Evolutionary conservation across 495 filamentous ascomycete species (phyloP).

Genomic region (Lindgomyces ingoldianus): DNA sequence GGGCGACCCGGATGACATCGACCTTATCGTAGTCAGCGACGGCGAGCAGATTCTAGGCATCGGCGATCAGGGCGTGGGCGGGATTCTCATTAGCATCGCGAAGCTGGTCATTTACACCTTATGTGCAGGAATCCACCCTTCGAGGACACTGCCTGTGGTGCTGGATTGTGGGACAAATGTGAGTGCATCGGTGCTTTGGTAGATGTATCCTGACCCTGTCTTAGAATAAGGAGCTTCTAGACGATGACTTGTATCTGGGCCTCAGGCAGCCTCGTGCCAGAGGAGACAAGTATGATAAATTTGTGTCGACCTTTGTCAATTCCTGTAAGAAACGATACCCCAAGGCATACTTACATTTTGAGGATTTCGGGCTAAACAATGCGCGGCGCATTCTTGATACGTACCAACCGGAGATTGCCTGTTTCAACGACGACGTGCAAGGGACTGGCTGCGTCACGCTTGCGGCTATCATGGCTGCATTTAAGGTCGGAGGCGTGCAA

Average conservation of each 20-base stretch:
- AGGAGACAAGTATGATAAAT: slow-evolving; percentile 75
- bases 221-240: slow-evolving; percentile 69
- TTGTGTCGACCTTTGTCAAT: slow-evolving; percentile 74
- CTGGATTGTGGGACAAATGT: slow-evolving; percentile 86
- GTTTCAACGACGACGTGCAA: slow-evolving; percentile 93
- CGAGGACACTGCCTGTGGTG: slow-evolving; percentile 75
- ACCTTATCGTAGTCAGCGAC: slow-evolving; percentile 88
- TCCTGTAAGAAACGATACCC: slow-evolving; percentile 69
- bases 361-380: slow-evolving; percentile 62
- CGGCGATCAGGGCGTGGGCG: slow-evolving; percentile 88
- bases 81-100: slow-evolving; percentile 79
- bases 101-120: slow-evolving; percentile 81
- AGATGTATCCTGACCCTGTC: slow-evolving; percentile 19
- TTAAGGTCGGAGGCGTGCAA: slow-evolving; percentile 67
- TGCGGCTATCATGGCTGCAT: slow-evolving; percentile 72
- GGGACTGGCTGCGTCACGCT: slow-evolving; percentile 87
- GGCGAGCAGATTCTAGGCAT: slow-evolving; percentile 82
- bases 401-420: slow-evolving; percentile 69
- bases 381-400: slow-evolving; percentile 71
- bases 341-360: slow-evolving; percentile 81
- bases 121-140: slow-evolving; percentile 83
- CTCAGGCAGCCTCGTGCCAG: slow-evolving; percentile 63
- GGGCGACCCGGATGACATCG: slow-evolving; percentile 70
- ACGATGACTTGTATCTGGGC: slow-evolving; percentile 82
- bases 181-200: slow-evolving; percentile 6